These are phyloP conservation scores for Ophiostoma populinum DNA, from an alignment of 2,329 filamentous ascomycete species.

Conservation along the genomic window DNA sequence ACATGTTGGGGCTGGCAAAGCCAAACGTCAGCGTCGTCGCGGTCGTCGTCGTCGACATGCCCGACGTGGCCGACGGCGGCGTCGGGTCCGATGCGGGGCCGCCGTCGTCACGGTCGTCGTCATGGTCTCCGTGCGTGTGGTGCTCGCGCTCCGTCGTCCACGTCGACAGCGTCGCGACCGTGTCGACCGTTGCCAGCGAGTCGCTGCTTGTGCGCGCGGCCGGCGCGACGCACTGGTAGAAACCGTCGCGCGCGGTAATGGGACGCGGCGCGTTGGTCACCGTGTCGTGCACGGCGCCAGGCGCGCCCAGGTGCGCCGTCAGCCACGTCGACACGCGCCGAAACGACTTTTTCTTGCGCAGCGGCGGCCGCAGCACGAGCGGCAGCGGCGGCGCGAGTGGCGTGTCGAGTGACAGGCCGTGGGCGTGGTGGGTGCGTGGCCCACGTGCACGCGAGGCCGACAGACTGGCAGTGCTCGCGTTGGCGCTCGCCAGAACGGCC, in stretches of 20 bases:
- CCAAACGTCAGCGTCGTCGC: conserved; percentile 1
- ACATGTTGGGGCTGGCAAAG: conserved; percentile 1
- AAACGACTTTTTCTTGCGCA: conserved; percentile 51
- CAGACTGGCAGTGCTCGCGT: conserved; percentile 1
- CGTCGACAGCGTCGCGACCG: conserved; percentile 24
- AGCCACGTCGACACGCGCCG: conserved; percentile 44
- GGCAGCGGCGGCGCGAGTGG: background rate
- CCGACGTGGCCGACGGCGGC: conserved; percentile 18
- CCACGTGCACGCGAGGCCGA: too few species aligned
- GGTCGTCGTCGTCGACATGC: conserved; percentile 23
- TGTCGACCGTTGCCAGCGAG: conserved; percentile 24
- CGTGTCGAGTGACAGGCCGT: too few species aligned
- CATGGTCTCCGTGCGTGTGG: conserved; percentile 20
- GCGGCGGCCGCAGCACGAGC: conserved; percentile 37
- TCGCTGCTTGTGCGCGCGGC: conserved; percentile 23
- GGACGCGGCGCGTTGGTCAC: conserved; percentile 38
- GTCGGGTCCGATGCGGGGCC: conserved; percentile 21
- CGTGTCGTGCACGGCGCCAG: too few species aligned
- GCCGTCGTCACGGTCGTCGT: conserved; percentile 17
- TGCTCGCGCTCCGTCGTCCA: conserved; percentile 30
- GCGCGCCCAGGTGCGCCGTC: conserved; percentile 21
- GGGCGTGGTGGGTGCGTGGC: too few species aligned
- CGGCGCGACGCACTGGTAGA: conserved; percentile 37
- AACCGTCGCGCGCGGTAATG: conserved; percentile 33
- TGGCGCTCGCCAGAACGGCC: conserved; percentile 4